Conservation (phyloP, 345 rosid species). For the Chamaenerion angustifolium region DNA sequence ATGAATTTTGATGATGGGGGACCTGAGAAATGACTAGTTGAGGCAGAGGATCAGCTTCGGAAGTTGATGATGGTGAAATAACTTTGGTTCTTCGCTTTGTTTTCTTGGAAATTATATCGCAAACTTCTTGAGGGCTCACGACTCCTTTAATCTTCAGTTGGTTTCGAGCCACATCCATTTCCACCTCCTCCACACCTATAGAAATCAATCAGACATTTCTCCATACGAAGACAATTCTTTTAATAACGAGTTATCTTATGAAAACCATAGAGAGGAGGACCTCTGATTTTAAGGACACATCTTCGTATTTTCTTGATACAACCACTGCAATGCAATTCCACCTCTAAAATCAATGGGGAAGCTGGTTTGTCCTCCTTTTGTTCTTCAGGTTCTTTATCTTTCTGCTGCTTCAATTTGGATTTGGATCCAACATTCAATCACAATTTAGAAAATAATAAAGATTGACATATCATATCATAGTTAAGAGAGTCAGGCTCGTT, state of each 20-base stretch:
- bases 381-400: too few relatives aligned
- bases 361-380: conserved; percentile 18
- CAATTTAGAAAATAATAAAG: too few relatives aligned
- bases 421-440: too few relatives aligned
- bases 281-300: conserved; percentile 60
- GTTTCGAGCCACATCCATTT: conserved; percentile 50
- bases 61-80: conserved; percentile 54
- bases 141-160: conserved; percentile 69
- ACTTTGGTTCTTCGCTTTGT: conserved; percentile 65
- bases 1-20: neutral
- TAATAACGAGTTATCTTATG: neutral
- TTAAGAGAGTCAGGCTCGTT: too few relatives aligned
- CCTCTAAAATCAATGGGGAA: conserved; percentile 49
- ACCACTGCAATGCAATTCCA: conserved; percentile 83
- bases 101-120: conserved; percentile 55
- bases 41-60: conserved; percentile 74
- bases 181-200: conserved; percentile 70
- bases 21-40: conserved; percentile 61
- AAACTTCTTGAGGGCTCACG: conserved; percentile 62
- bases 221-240: neutral
- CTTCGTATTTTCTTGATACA: conserved; percentile 77
- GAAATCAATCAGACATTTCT: neutral
- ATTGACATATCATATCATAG: too few relatives aligned
- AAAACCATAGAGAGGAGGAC: conserved; percentile 11
- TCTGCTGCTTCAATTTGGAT: too few relatives aligned